Percentiles rank a stretch among this genome's conserved stretches.
Conservation (phyloP, 1,139 yeast species). For the Geotrichum europaeum region DNA sequence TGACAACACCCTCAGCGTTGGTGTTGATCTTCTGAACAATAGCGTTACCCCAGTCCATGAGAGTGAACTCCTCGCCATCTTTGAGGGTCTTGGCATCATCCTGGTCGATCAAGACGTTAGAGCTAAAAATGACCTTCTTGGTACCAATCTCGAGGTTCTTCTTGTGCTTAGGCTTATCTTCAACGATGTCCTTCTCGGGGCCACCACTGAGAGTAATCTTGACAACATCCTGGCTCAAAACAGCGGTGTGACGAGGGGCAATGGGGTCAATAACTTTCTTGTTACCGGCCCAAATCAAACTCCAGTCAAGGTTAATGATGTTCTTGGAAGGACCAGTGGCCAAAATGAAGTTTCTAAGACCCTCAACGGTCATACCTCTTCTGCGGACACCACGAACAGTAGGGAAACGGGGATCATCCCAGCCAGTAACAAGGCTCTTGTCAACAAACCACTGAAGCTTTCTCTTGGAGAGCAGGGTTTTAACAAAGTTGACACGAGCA, state of each 20-base stretch:
- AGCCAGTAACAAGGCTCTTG: conserved; percentile 72
- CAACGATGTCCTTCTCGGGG: conserved; percentile 56
- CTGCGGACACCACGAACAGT: conserved; percentile 98
- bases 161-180: conserved; percentile 87
- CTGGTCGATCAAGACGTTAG: conserved; percentile 72
- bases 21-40: conserved; percentile 67
- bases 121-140: conserved; percentile 67
- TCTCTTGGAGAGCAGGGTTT: conserved; percentile 92
- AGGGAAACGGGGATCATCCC: conserved; percentile 99
- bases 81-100: conserved; percentile 72
- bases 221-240: conserved; percentile 54
- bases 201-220: conserved; percentile 46
- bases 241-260: conserved; percentile 91
- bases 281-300: conserved; percentile 92
- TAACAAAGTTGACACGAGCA: conserved; percentile 89
- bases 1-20: conserved; percentile 49
- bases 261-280: conserved; percentile 93
- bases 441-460: conserved; percentile 98
- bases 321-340: conserved; percentile 97
- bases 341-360: conserved; percentile 83
- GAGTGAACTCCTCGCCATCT: conserved; percentile 78
- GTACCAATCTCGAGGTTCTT: conserved; percentile 88
- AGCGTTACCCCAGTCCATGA: conserved; percentile 99
- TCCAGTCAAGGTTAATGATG: conserved; percentile 95
- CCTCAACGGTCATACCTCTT: conserved; percentile 99